phyloP scores from a whole-genome alignment of 176 grass and related monocot species.

The Phyllostachys edulis region DNA sequence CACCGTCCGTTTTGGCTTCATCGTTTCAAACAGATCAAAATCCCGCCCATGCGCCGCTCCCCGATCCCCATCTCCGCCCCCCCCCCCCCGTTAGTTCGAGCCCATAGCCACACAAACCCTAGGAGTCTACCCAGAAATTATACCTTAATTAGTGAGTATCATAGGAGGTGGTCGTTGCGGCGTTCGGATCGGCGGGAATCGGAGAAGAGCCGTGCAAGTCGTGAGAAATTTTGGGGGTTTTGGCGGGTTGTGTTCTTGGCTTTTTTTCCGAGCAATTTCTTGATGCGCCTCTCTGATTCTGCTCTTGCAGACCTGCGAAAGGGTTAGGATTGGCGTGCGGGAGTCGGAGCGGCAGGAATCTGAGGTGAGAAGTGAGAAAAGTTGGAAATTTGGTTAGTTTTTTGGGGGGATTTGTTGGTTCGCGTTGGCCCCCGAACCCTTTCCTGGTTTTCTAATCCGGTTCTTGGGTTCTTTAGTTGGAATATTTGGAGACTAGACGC shows the following conservation, averaged over 20 bases:
- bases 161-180: not conserved
- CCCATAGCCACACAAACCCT: slow-evolving; percentile 7
- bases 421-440: not conserved
- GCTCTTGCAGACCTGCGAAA: not conserved
- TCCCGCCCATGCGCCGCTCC: not conserved
- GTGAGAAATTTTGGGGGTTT: slow-evolving; percentile 3
- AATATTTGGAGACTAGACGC: not conserved
- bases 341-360: not conserved
- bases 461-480: not conserved
- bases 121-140: slow-evolving; percentile 6
- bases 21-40: slow-evolving; percentile 10
- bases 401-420: not conserved
- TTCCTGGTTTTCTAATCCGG: not conserved
- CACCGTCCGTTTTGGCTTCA: not conserved
- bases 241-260: not conserved
- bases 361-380: slow-evolving; percentile 12
- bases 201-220: slow-evolving; percentile 13
- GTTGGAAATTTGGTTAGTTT: not conserved
- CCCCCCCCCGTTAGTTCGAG: not conserved
- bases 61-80: not conserved
- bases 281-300: not conserved
- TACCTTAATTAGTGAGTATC: not conserved
- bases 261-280: not conserved
- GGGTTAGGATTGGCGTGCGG: not conserved
- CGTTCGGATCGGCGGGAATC: not conserved